These are phyloP conservation scores for Tagetes erecta DNA, from an alignment of 129 eudicot genomes.

Conservation along the genomic window DNA sequence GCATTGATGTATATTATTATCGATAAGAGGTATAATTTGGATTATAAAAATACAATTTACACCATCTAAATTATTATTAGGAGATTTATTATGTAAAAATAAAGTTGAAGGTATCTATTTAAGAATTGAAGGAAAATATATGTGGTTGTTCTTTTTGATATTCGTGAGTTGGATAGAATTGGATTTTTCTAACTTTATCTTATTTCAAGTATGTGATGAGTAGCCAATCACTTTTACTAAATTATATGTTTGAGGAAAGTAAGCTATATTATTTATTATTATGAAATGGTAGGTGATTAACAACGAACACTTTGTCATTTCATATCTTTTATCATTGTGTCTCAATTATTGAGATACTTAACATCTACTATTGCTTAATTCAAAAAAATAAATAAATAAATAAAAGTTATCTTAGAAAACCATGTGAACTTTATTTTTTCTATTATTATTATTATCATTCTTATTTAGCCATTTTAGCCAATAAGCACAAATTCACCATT, in stretches of 20 bases:
- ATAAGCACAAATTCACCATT: too few species aligned
- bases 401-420: too few species aligned
- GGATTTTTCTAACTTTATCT: slow-evolving; percentile 1
- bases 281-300: neutral
- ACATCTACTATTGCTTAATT: too few species aligned
- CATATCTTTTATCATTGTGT: neutral
- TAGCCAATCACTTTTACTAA: neutral
- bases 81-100: neutral
- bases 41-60: too few species aligned
- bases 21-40: too few species aligned
- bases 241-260: neutral
- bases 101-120: neutral
- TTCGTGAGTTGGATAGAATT: slow-evolving; percentile 2
- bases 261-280: neutral
- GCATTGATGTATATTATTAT: too few species aligned
- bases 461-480: too few species aligned
- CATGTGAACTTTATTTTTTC: too few species aligned
- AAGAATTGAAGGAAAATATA: neutral
- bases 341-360: too few species aligned
- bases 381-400: too few species aligned
- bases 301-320: neutral
- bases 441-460: too few species aligned
- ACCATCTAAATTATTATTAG: too few species aligned
- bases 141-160: neutral
- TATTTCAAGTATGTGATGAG: neutral